Evolutionary conservation across 176 grass and related monocot species (phyloP), one percentile per base, ranked within the genome.

Genomic region (Triticum turgidum): DNA sequence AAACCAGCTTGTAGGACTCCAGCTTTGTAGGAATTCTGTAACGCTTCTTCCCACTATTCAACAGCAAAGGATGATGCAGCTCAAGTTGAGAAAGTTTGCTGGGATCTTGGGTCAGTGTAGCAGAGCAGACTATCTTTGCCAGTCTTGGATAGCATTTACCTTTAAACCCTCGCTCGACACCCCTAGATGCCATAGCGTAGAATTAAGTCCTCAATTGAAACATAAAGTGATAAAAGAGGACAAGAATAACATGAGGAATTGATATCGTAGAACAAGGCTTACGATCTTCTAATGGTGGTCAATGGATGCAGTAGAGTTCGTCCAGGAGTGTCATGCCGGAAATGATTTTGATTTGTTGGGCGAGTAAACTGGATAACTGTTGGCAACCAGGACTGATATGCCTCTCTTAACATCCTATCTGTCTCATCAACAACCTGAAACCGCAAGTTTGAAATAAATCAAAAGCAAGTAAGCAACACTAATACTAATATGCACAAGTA

Each of bases 31-130:
- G 93, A 65, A 98, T 88, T 69, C 85, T 89, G 80, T 98, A 98
- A 65, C 93, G 93, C 74, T 91, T 98, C 77, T 86, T 92, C 59
- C 96, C 96, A 68, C 91, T 98, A 52, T 94, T 94, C 84, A 98
- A 92, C 80, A 98, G 89, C 41, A 98, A 80, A 39, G 93, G 96
- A 79, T 96, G 93, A 85, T 95, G 91, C 52, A 98, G 86, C 76
- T 96, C 82, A 39, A 98, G 90, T 91, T 98, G 93, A 74, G 90
- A 98, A 78, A 98, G 88, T 87, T 98, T 98, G 90, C 96, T 98
- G 82, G 96, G 96, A 86, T 98, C 96, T 91, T 98, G 96, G 83
- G 91, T 98, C 56, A 98, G 79, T 65, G 96, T 98, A 61, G 93
- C 96, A 82, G 96, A 98, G 14, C 95, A 88, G 91, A 96, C 52